phyloP scores from a whole-genome alignment of 495 filamentous ascomycete species.

The Penicillium lagena region DNA sequence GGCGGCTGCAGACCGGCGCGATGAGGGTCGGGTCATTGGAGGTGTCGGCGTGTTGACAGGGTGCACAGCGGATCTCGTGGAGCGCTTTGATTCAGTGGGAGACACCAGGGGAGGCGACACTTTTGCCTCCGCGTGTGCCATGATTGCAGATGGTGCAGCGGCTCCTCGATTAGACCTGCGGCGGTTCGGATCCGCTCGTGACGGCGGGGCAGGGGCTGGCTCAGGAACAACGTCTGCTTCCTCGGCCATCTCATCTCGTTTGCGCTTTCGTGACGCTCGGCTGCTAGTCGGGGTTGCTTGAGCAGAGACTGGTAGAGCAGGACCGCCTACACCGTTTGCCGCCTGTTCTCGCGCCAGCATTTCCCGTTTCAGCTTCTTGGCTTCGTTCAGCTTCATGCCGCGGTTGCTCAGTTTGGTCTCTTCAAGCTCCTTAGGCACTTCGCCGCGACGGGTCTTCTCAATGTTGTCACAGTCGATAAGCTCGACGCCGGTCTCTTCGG shows the following conservation, averaged over 20 bases:
- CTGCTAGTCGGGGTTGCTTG: slow-evolving; percentile 9
- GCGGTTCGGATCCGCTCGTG: slow-evolving; percentile 3
- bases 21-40: slow-evolving; percentile 33
- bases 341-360: slow-evolving; percentile 58
- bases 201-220: background rate
- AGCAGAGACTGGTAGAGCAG: slow-evolving; percentile 4
- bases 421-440: slow-evolving; percentile 39
- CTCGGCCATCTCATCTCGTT: slow-evolving; percentile 12
- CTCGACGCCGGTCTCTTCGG: slow-evolving; percentile 58
- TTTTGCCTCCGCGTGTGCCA: slow-evolving; percentile 9
- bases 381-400: slow-evolving; percentile 88
- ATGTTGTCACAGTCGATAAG: slow-evolving; percentile 54
- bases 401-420: slow-evolving; percentile 62
- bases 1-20: slow-evolving; percentile 38
- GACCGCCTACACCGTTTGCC: slow-evolving; percentile 26
- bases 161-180: slow-evolving; percentile 27
- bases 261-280: slow-evolving; percentile 23
- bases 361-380: slow-evolving; percentile 85
- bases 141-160: slow-evolving; percentile 33
- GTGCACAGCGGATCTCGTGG: slow-evolving; percentile 10
- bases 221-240: background rate
- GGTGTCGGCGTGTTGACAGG: slow-evolving; percentile 23
- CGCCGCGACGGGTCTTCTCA: slow-evolving; percentile 40
- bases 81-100: slow-evolving; percentile 22
- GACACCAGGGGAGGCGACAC: slow-evolving; percentile 19